Conservation (phyloP, 306 rosid genomes). For the Pterocarpus santalinus region DNA sequence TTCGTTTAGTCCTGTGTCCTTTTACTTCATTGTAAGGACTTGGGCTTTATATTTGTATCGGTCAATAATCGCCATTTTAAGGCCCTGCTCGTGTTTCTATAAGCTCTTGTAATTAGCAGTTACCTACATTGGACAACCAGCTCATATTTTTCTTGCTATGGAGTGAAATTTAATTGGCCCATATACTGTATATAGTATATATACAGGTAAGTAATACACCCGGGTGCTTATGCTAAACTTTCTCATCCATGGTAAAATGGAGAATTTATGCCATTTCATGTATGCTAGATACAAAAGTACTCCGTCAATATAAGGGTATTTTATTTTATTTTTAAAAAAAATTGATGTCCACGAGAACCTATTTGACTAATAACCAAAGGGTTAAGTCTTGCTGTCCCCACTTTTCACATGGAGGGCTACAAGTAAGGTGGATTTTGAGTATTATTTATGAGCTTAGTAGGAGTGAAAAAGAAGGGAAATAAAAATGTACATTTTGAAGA, state of each 20-base stretch:
- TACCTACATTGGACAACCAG: constrained; percentile 33
- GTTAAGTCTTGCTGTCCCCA: neutral
- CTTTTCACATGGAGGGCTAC: neutral
- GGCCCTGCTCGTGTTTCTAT: constrained; percentile 30
- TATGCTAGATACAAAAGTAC: neutral
- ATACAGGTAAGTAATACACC: neutral
- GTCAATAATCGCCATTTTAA: constrained; percentile 16
- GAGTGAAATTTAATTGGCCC: constrained; percentile 4
- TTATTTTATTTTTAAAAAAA: too few species aligned
- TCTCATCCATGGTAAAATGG: neutral
- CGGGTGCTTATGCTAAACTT: neutral
- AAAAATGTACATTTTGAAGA: neutral
- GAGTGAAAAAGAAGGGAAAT: neutral
- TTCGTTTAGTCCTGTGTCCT: constrained; percentile 19
- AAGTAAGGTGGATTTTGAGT: neutral
- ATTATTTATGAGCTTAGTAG: neutral
- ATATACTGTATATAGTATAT: neutral
- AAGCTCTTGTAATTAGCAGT: constrained; percentile 26
- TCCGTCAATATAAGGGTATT: too few species aligned
- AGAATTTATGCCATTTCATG: neutral
- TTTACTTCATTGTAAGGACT: constrained; percentile 29
- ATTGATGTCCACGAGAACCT: neutral
- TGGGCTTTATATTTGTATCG: constrained; percentile 5
- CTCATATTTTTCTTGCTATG: constrained; percentile 17
- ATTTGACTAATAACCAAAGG: neutral